Evolutionary conservation across 768 basidiomycete genomes (phyloP), one percentile per base, ranked within the genome.

Genomic region (Boletus edulis): DNA sequence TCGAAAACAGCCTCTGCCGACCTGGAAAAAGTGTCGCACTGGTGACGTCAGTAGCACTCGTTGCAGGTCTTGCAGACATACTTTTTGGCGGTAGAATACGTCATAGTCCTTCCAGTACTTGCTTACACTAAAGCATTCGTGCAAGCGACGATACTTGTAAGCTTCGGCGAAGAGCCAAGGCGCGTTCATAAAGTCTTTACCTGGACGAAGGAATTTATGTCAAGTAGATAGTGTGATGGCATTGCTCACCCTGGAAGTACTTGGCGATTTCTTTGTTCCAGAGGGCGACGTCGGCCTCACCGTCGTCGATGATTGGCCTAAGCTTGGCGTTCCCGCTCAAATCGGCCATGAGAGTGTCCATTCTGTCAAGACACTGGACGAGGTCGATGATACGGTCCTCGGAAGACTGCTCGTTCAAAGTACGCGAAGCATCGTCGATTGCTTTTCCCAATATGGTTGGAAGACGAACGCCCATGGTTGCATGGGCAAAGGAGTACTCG

Each of bases 191-290:
- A 93, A 94, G 64, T 91, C 87, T 71, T 90, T 91, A 31, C 89
- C 89, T 86, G 57, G 34, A 47, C 22, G 22, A 51, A 38, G 32
- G 14, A 6, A 44, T 58, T 37, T 31, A 29, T 24, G 37, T n/a
- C 7, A 15, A 15, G 39, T 27, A 3, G 24, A 4, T 8, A 17
- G 5, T 32, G 41, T 32, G 46, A 40, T 12, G 20, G 3, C 17
- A 24, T 65, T 56, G 70, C 70, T 66, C 63, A 84, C 91, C 91
- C 74, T 93, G 86, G 75, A 97, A 97, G 71, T 83, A 97, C 67
- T 91, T 93, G 41, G 92, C 92, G 45, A 96, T 95, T 70, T 94
- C 92, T 69, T 97, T 96, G 75, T 98, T 98, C 95, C 94, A 98
- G 9, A 97, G 78, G 7, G 93, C 87, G 31, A 98, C 89, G 58